A percentile compares a stretch with the other conserved stretches of the same genome.
Conservation (phyloP, 2,329 filamentous ascomycete species). For the Nothophaeocryptopus gaeumannii region DNA sequence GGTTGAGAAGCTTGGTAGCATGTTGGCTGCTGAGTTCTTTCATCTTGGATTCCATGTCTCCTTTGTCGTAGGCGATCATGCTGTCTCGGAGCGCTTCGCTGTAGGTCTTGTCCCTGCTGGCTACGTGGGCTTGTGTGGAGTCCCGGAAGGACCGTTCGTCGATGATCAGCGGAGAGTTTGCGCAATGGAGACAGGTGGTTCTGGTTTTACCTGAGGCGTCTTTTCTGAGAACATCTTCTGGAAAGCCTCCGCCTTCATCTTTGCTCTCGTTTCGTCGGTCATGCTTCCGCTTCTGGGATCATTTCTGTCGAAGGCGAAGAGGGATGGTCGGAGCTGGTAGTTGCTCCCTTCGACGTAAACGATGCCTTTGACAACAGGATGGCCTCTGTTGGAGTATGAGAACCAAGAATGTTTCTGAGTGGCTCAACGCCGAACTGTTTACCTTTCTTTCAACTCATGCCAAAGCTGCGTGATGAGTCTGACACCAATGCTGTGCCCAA, state of each 20-base stretch:
- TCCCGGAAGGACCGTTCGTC: conserved; percentile 3
- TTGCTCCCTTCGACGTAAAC: conserved; percentile 14
- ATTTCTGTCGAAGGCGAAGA: conserved; percentile 10
- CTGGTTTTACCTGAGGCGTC: background rate
- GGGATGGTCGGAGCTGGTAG: conserved; percentile 8
- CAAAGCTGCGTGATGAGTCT: conserved; percentile 7
- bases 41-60: background rate
- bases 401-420: no score
- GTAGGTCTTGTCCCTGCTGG: conserved; percentile 7
- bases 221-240: conserved; percentile 10
- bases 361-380: no score
- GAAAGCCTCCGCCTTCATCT: conserved; percentile 8
- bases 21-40: no score
- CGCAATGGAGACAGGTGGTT: no score
- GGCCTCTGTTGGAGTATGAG: background rate
- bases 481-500: conserved; percentile 18
- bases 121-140: conserved; percentile 6
- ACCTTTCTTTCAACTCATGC: background rate
- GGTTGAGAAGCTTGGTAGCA: no score
- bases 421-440: no score
- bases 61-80: conserved; percentile 12
- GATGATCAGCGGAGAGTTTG: no score
- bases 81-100: conserved; percentile 4
- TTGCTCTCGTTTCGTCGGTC: background rate
- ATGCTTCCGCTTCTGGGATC: conserved; percentile 6